A percentile compares a stretch with the other conserved stretches of the same genome.
phyloP scores from a whole-genome alignment of 139 green algal species.

The Chlorella sorokiniana region DNA sequence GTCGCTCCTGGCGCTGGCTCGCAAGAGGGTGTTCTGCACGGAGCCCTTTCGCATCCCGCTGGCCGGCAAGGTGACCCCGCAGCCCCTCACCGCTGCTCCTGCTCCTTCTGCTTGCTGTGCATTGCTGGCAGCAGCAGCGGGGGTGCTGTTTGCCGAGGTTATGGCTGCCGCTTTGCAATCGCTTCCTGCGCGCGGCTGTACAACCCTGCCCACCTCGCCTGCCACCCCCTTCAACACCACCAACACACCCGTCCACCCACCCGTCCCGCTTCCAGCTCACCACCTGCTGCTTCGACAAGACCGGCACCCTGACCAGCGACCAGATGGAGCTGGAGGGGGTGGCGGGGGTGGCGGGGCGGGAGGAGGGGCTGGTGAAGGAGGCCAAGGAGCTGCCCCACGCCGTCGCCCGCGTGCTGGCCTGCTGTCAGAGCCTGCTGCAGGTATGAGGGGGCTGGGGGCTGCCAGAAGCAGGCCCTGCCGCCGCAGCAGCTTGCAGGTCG shows the following conservation, averaged over 20 bases:
- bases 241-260: neutral
- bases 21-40: constrained; percentile 91
- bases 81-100: no score
- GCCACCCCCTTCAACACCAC: neutral
- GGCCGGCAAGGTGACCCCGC: constrained; percentile 89
- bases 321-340: constrained; percentile 89
- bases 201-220: neutral
- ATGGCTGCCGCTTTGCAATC: no score
- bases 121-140: no score
- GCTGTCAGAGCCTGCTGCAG: constrained; percentile 89
- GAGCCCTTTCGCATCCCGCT: constrained; percentile 98
- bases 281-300: constrained; percentile 99
- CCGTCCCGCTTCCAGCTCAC: constrained; percentile 55
- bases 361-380: neutral
- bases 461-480: no score
- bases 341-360: constrained; percentile 33
- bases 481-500: no score
- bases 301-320: constrained; percentile 95
- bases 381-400: constrained; percentile 12
- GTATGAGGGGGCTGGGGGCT: no score
- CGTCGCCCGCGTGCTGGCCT: constrained; percentile 71
- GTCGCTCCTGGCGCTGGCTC: constrained; percentile 70
- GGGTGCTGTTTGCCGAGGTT: neutral
- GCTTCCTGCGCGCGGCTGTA: no score
- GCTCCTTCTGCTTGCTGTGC: no score